These are phyloP conservation scores for Trichoderma cornu-damae DNA, from an alignment of 2,329 filamentous ascomycete genomes.

Conservation along the genomic window DNA sequence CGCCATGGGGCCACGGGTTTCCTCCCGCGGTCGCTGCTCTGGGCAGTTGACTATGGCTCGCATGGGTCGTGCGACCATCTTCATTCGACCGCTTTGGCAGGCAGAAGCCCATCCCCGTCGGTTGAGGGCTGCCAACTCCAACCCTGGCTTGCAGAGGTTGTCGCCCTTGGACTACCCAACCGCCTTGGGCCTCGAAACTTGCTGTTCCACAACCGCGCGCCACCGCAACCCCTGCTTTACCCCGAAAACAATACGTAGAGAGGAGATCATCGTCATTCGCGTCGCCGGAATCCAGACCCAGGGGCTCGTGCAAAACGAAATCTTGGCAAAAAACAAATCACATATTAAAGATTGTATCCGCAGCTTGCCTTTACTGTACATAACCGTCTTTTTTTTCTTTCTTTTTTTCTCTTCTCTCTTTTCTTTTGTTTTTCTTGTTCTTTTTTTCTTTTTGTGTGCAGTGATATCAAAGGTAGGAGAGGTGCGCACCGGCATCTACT, in stretches of 20 bases:
- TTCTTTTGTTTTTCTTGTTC: too few species aligned
- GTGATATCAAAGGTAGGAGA: conserved; percentile 19
- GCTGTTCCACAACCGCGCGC: conserved; percentile 26
- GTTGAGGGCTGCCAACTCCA: background rate
- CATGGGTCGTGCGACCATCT: conserved; percentile 2
- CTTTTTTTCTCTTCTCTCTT: too few species aligned
- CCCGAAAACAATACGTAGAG: conserved; percentile 27
- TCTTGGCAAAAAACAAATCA: conserved; percentile 14
- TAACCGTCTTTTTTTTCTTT: conserved; percentile 24
- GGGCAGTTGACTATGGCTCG: background rate
- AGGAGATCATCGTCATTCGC: conserved; percentile 23
- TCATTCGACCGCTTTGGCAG: background rate
- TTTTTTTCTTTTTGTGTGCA: too few species aligned
- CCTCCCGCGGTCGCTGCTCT: background rate
- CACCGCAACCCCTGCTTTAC: conserved; percentile 31
- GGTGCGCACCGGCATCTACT: conserved; percentile 20
- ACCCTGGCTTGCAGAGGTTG: conserved; percentile 2
- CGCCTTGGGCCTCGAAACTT: conserved; percentile 26
- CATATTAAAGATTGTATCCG: conserved; percentile 24
- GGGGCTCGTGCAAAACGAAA: background rate
- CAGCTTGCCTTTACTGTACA: conserved; percentile 32
- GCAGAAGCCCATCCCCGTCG: background rate
- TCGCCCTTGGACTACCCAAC: conserved; percentile 20
- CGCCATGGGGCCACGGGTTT: conserved; percentile 3
- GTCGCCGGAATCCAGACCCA: conserved; percentile 21